Base-by-base conservation (phyloP, 2,329 filamentous ascomycete genomes). In the Byssothecium circinans region DNA sequence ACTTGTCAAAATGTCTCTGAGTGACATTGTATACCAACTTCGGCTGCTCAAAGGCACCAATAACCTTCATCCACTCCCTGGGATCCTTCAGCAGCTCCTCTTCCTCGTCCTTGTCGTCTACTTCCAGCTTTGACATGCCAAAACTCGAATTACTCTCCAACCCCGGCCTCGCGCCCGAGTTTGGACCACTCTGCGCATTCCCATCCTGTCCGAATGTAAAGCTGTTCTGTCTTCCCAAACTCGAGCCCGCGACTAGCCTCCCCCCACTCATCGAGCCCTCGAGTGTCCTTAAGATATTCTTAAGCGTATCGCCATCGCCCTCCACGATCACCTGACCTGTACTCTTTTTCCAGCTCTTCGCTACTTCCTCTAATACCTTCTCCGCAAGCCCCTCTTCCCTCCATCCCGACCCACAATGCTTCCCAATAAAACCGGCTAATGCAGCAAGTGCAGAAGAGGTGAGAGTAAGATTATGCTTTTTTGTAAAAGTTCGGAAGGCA, bases 381-480 rank as follows among this genome's bases (percentile, higher is more conserved):
- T 99, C 95, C 2, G 91, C 94, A 25, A 96, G 77, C 0, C 95
- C 92, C 68, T 95, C 91, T 74, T 97, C 91, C 61, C 92, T 84
- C 94, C 94, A 99, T 85, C 86, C 90, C 47, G 91, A 91, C 27
- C 94, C 94, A 69, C 94, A 99, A 71, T 96, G 88, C 59, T 89
- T 86, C 10, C 94, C 95, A 43, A 99, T 87, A 69, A 99, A 99
- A 1, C 83, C 81, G 17, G 94, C 91, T 25, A 99, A 79, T 38
- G 88, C 83, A 69, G 92, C 86, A 4, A 99, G 77, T 0, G 94
- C 90, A 0, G 91, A 84, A 0, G 92, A 94, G 7, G 89, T 91
- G 43, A 99, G 82, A 0, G 91, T 97, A 46, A 99, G 78, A 60
- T 92, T 95, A 74, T 99, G 90, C 67, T 97, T 99, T 72, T 96